phyloP scores from a whole-genome alignment of 1,139 yeast species.

The Yamadazyma jaroonii region DNA sequence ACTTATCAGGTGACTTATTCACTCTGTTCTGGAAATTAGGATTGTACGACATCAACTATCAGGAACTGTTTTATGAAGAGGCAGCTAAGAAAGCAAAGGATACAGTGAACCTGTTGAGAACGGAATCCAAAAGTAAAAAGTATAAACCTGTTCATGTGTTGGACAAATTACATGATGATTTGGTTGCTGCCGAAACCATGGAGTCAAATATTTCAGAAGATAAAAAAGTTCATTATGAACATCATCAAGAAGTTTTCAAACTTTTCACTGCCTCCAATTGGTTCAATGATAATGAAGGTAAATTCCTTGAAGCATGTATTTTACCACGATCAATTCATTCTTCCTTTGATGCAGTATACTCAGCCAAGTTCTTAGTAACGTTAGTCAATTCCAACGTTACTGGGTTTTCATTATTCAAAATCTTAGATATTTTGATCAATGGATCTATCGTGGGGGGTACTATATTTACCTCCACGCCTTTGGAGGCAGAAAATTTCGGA shows the following conservation, averaged over 20 bases:
- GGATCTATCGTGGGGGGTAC: conserved; percentile 55
- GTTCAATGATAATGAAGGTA: conserved; percentile 23
- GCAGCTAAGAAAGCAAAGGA: conserved; percentile 32
- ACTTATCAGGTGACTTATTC: conserved; percentile 47
- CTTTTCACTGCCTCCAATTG: conserved; percentile 20
- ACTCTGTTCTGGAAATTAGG: conserved; percentile 72
- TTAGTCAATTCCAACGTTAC: conserved; percentile 43
- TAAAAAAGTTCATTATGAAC: conserved; percentile 30
- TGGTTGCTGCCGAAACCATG: conserved; percentile 24
- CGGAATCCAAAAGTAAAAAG: conserved; percentile 29
- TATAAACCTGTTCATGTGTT: conserved; percentile 23
- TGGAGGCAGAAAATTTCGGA: conserved; percentile 83
- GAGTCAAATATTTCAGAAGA: conserved; percentile 25
- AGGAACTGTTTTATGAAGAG: conserved; percentile 47
- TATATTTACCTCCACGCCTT: conserved; percentile 66
- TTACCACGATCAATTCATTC: conserved; percentile 79
- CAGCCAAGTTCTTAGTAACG: conserved; percentile 58
- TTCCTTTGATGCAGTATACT: conserved; percentile 78
- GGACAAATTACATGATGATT: conserved; percentile 27
- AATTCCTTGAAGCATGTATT: conserved; percentile 62
- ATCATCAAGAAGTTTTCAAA: conserved; percentile 12
- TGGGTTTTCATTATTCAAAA: conserved; percentile 41
- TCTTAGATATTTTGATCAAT: conserved; percentile 51
- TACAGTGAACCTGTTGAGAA: conserved; percentile 20
- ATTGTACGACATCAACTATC: conserved; percentile 69